Base-by-base conservation (phyloP, 2,329 filamentous ascomycete genomes). In the Tolypocladium amazonense region DNA sequence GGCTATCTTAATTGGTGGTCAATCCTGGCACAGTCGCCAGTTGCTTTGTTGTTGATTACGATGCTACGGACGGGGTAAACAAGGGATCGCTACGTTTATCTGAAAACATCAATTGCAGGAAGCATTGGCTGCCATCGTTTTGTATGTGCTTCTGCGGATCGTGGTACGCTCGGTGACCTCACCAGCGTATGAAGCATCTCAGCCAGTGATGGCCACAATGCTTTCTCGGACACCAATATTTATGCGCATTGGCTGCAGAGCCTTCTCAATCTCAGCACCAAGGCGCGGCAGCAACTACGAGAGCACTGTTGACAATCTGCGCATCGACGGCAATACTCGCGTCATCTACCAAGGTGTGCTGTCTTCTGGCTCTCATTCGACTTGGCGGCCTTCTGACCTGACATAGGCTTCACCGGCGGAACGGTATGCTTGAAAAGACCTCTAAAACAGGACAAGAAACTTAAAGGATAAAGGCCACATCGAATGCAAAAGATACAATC, bases 401-500 rank as follows among this genome's bases (percentile, higher is more conserved):
- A 18, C 11, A 3, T 33, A 75, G 73, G 74, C 11, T 73, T 76
- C 61, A 76, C 73, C 1, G 73, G 74, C 4, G 70, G 69, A 63
- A 72, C 72, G 20, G 74, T 75, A 67, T 14, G 45, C 53, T 52
- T n/a, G 25, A 23, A 11, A 20, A 6, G 0, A 11, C 2, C 12
- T 11, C 45, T 23, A 27, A 3, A 27, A 15, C 25, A 9, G 23
- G 47, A 1, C 14, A 2, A 15, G 45, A 53, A 33, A n/a, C 50
- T 35, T 35, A 53, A 27, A 18, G 2, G 0, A 0, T 0, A 0
- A 1, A 75, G 73, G 74, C 74, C 4, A 76, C 74, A 0, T 60
- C 66, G 6, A 76, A 76, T 59, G 73, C 74, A 0, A 67, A 66
- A 56, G 72, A 75, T 23, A 76, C 74, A 0, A 72, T 76, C 41